These are phyloP conservation scores for Staphylotrichum longicolle DNA, from an alignment of 495 filamentous ascomycete genomes.

Conservation along the genomic window DNA sequence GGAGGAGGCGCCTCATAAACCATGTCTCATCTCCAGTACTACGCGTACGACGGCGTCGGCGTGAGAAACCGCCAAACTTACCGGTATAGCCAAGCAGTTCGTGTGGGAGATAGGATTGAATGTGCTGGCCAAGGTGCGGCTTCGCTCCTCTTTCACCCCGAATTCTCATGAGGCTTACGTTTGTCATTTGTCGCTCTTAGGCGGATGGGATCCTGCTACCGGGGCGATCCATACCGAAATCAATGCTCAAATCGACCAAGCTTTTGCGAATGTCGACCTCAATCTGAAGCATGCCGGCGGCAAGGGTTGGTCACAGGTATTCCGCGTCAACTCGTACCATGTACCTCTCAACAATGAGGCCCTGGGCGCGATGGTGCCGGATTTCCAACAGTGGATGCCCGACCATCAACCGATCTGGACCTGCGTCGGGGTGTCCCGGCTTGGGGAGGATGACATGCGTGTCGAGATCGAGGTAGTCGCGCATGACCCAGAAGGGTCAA, in stretches of 20 bases:
- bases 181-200: background rate
- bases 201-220: background rate
- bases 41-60: too few species aligned
- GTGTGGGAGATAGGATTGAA: background rate
- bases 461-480: background rate
- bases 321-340: background rate
- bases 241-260: background rate
- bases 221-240: background rate
- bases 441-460: background rate
- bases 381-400: background rate
- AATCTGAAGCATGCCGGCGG: background rate
- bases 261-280: background rate
- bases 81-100: background rate
- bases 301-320: background rate
- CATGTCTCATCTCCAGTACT: too few species aligned
- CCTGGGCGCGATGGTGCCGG: background rate
- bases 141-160: background rate
- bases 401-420: background rate
- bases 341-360: background rate
- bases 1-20: too few species aligned
- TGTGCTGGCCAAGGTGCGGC: background rate
- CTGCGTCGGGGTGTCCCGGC: background rate
- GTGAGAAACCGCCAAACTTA: too few species aligned
- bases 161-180: background rate
- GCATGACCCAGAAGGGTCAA: background rate